Evolutionary conservation across 2,329 filamentous ascomycete genomes (phyloP).

Genomic region (Thermochaetoides dissita): DNA sequence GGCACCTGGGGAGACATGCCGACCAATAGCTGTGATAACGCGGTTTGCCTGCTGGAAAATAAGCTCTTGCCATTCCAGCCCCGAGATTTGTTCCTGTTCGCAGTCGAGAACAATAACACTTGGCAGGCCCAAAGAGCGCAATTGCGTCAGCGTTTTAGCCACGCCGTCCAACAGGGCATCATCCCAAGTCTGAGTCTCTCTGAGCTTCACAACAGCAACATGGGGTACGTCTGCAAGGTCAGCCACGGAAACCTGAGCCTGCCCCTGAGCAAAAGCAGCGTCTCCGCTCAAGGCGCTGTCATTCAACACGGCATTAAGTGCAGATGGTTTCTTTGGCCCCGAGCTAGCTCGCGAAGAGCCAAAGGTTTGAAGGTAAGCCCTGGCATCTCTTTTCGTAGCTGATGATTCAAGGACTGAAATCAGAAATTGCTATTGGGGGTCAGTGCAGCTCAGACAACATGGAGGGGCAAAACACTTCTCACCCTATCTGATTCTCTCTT

Average conservation of each 20-base stretch:
- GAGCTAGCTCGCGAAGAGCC: conserved; percentile 26
- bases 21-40: conserved; percentile 61
- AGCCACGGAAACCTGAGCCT: conserved; percentile 13
- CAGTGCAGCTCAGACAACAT: conserved; percentile 1
- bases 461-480: conserved; percentile 6
- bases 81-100: conserved; percentile 26
- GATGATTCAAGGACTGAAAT: conserved; percentile 76
- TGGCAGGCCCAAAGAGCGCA: conserved; percentile 66
- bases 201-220: conserved; percentile 75
- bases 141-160: conserved; percentile 69
- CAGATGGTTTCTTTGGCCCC: conserved; percentile 20
- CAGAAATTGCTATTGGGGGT: conserved; percentile 51
- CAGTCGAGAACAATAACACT: conserved; percentile 77
- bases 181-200: conserved; percentile 56
- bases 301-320: conserved; percentile 15
- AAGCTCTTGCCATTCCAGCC: conserved; percentile 26
- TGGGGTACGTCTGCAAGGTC: conserved; percentile 38
- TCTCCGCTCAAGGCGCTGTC: conserved; percentile 17
- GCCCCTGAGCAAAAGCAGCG: conserved; percentile 25
- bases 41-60: conserved; percentile 54
- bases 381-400: conserved; percentile 84
- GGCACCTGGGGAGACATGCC: conserved; percentile 52
- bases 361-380: conserved; percentile 81
- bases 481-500: conserved; percentile 35
- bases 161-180: conserved; percentile 59